Evolutionary conservation across 352 stramenopile genomes (phyloP).

Genomic region (Pythium apleroticum): DNA sequence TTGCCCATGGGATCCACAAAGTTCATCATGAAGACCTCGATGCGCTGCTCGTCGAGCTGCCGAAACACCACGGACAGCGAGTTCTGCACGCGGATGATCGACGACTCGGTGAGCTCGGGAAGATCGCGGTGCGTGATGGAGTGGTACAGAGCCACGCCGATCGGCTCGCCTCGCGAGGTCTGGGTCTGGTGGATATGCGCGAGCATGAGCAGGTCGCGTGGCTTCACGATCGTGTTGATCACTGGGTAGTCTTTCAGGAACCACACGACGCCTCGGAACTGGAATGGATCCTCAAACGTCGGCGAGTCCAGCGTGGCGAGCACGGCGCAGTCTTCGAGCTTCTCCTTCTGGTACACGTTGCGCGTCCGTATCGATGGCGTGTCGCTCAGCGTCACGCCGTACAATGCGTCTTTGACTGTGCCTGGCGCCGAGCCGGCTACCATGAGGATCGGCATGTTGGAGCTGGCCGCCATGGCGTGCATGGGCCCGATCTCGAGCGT

Average conservation of each 20-base stretch:
- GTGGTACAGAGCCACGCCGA: constrained; percentile 53
- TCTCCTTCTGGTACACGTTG: constrained; percentile 45
- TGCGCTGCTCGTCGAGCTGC: constrained; percentile 34
- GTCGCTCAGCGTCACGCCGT: constrained; percentile 46
- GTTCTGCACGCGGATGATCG: constrained; percentile 40
- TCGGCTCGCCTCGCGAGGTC: constrained; percentile 42
- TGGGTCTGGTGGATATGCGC: constrained; percentile 5
- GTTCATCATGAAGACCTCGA: constrained; percentile 50
- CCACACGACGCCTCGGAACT: constrained; percentile 17
- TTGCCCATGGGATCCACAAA: constrained; percentile 41
- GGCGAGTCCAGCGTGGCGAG: constrained; percentile 34
- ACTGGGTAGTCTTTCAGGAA: constrained; percentile 23
- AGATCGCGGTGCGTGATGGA: constrained; percentile 54
- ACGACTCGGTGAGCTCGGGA: constrained; percentile 32
- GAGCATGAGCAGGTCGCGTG: constrained; percentile 17
- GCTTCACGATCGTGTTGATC: constrained; percentile 20
- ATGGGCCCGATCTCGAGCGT: constrained; percentile 39
- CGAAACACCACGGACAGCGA: constrained; percentile 46
- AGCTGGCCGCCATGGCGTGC: constrained; percentile 38
- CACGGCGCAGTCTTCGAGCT: constrained; percentile 42
- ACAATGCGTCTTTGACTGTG: constrained; percentile 50
- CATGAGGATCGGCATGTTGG: constrained; percentile 34
- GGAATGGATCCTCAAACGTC: constrained; percentile 14
- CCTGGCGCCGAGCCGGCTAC: constrained; percentile 37
- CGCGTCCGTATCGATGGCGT: constrained; percentile 36